Evolutionary conservation across 495 filamentous ascomycete genomes (phyloP).

Genomic region (Penicillium fimorum): DNA sequence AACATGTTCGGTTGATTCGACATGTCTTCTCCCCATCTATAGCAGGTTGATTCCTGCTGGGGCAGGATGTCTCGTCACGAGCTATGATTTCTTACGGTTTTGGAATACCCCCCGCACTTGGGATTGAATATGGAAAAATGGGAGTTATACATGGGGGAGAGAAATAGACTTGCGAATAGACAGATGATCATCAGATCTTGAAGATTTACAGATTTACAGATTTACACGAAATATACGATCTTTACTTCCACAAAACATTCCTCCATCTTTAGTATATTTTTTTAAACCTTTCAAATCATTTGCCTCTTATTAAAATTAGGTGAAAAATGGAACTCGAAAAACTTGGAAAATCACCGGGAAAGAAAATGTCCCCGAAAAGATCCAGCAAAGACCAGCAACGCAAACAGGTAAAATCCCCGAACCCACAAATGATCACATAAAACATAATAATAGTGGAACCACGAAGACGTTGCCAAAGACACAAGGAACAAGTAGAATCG

Average conservation of each 20-base stretch:
- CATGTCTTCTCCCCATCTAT: conserved; percentile 19
- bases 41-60: conserved; percentile 23
- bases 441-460: conserved; percentile 13
- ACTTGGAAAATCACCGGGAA: background rate
- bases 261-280: too few species aligned
- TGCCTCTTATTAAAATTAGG: too few species aligned
- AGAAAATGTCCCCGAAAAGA: background rate
- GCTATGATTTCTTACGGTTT: conserved; percentile 27
- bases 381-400: background rate
- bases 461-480: conserved; percentile 2
- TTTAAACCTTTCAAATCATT: background rate
- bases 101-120: conserved; percentile 25
- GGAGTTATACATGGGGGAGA: conserved; percentile 15
- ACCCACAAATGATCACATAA: background rate
- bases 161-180: conserved; percentile 23
- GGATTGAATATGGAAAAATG: conserved; percentile 9
- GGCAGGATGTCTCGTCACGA: conserved; percentile 29
- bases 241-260: background rate
- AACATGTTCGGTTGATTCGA: conserved; percentile 37
- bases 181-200: conserved; percentile 9
- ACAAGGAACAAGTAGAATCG: background rate
- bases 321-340: too few species aligned
- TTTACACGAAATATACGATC: conserved; percentile 6
- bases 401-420: background rate
- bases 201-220: background rate